phyloP scores from a whole-genome alignment of 768 basidiomycete genomes.

The Mycena crocata region DNA sequence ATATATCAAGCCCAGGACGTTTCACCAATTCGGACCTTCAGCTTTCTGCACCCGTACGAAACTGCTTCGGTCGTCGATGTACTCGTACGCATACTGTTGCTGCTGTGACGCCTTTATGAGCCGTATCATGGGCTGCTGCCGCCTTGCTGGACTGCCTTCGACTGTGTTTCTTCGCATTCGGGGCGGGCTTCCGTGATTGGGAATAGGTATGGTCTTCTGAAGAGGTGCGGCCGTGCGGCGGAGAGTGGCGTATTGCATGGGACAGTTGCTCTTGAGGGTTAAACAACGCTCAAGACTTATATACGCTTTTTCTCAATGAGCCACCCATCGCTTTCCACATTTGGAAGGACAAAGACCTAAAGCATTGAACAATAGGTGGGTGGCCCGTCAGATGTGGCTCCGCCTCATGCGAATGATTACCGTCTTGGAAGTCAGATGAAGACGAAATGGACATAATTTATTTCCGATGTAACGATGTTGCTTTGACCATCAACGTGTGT shows the following conservation, averaged over 20 bases:
- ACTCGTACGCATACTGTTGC: slow-evolving; percentile 23
- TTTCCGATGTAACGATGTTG: not conserved
- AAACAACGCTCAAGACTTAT: not conserved
- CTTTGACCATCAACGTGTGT: not conserved
- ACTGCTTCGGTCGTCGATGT: slow-evolving; percentile 31
- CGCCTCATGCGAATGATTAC: not conserved
- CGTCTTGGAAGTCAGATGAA: no score
- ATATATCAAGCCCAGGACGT: not conserved
- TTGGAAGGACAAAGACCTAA: slow-evolving; percentile 8
- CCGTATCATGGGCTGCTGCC: slow-evolving; percentile 19
- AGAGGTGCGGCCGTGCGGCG: no score
- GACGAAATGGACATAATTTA: not conserved
- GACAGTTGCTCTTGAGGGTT: not conserved
- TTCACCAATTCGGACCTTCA: slow-evolving; percentile 18
- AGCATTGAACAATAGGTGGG: slow-evolving; percentile 9
- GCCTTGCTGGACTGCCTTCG: slow-evolving; percentile 17
- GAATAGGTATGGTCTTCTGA: not conserved
- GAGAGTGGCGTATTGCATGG: slow-evolving; percentile 29
- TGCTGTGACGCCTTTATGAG: slow-evolving; percentile 27
- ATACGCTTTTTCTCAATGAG: slow-evolving; percentile 2
- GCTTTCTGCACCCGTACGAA: slow-evolving; percentile 25
- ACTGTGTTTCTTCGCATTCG: slow-evolving; percentile 28
- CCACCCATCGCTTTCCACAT: not conserved
- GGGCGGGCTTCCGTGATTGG: not conserved
- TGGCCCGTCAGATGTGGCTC: slow-evolving; percentile 4